Conservation (phyloP, 208 protist genomes). For the Vickermania ingenoplastis region DNA sequence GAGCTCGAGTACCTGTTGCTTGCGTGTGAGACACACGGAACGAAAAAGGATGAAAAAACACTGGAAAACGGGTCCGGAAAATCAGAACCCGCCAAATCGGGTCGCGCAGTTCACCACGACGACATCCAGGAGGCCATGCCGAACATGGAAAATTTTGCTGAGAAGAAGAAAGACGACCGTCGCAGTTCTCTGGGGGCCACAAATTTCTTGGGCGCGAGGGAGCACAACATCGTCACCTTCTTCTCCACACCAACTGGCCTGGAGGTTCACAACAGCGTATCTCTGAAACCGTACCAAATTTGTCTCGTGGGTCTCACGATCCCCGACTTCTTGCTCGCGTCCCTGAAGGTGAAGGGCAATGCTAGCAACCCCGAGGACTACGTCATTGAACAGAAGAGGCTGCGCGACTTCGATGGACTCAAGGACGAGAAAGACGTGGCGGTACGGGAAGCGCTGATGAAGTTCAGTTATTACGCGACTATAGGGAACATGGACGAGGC, state of each 20-base stretch:
- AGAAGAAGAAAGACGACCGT: constrained; percentile 25
- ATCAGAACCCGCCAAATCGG: constrained; percentile 3
- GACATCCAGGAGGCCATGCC: constrained; percentile 55
- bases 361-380: constrained; percentile 73
- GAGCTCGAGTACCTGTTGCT: constrained; percentile 84
- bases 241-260: constrained; percentile 77
- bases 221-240: constrained; percentile 81
- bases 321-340: constrained; percentile 85
- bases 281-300: constrained; percentile 74
- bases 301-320: constrained; percentile 87
- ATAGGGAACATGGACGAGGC: constrained; percentile 97
- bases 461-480: constrained; percentile 95
- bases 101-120: constrained; percentile 13
- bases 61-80: neutral
- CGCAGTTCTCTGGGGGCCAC: constrained; percentile 41
- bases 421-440: constrained; percentile 78
- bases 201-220: constrained; percentile 45
- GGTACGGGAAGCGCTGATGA: constrained; percentile 90
- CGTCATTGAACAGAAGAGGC: constrained; percentile 82
- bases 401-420: constrained; percentile 91
- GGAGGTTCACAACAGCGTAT: constrained; percentile 71
- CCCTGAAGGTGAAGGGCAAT: constrained; percentile 73
- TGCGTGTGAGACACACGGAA: constrained; percentile 71
- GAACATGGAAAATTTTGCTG: constrained; percentile 79
- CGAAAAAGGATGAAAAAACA: neutral